Evolutionary conservation across 2,329 filamentous ascomycete species (phyloP).

Genomic region (Neophaeococcomyces mojaviensis): DNA sequence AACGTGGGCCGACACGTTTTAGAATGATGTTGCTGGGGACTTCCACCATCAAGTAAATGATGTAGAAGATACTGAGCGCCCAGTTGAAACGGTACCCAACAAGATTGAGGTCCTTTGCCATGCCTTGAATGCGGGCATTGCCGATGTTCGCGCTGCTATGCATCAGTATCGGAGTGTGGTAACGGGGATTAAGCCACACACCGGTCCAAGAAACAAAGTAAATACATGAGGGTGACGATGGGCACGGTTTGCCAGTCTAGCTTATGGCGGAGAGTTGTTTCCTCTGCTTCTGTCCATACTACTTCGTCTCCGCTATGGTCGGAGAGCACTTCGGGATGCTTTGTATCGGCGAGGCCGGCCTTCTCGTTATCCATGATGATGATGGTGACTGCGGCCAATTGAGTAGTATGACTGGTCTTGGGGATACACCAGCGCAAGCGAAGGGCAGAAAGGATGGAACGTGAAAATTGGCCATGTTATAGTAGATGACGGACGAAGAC

Average conservation of each 20-base stretch:
- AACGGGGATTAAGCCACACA: background rate
- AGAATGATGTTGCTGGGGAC: constrained; percentile 24
- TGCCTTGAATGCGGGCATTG: constrained; percentile 49
- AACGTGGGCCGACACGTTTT: constrained; percentile 23
- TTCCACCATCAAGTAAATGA: constrained; percentile 22
- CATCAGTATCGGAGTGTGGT: background rate
- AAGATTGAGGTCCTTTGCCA: constrained; percentile 45
- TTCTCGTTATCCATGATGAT: background rate
- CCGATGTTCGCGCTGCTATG: constrained; percentile 36
- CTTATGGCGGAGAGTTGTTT: constrained; percentile 16
- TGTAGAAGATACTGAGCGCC: constrained; percentile 49
- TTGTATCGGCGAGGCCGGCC: background rate
- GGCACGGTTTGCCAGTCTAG: constrained; percentile 18
- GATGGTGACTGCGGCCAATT: background rate
- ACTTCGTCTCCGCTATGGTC: constrained; percentile 8
- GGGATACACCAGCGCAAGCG: background rate
- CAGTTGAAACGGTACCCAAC: constrained; percentile 40
- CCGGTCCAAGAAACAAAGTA: constrained; percentile 18
- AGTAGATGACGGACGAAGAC: background rate
- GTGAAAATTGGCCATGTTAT: background rate
- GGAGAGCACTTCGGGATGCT: constrained; percentile 1
- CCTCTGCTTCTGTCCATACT: constrained; percentile 19
- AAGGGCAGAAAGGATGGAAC: background rate
- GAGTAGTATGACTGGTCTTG: background rate
- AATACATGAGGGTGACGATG: constrained; percentile 17